A percentile compares a stretch with the other conserved stretches of the same genome.
phyloP scores from a whole-genome alignment of 495 filamentous ascomycete species.

The Talaromyces borbonicus region DNA sequence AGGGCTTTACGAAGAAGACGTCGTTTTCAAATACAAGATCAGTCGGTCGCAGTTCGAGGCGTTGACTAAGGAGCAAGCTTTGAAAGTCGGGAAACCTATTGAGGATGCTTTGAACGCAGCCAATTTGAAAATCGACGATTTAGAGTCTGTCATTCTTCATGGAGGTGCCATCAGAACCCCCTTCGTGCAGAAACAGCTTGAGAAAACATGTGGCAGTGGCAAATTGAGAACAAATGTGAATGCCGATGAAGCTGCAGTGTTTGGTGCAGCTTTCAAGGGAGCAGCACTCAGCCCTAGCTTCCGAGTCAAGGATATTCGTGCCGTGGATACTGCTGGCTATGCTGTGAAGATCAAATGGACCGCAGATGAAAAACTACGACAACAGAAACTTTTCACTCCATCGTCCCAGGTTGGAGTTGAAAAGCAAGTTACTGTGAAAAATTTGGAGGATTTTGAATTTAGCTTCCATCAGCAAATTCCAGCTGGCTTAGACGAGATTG shows the following conservation, averaged over 20 bases:
- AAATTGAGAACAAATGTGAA: constrained; percentile 94
- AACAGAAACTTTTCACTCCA: constrained; percentile 70
- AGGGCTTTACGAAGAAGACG: constrained; percentile 69
- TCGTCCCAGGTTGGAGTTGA: constrained; percentile 65
- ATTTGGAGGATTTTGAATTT: constrained; percentile 75
- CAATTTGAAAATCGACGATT: constrained; percentile 59
- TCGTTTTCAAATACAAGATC: constrained; percentile 89
- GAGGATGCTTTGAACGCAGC: constrained; percentile 65
- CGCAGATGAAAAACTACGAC: constrained; percentile 50
- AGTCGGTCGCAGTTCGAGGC: constrained; percentile 74
- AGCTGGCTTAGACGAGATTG: constrained; percentile 29
- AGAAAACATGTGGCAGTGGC: constrained; percentile 58
- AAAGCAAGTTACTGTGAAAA: constrained; percentile 84
- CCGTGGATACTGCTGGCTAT: constrained; percentile 63
- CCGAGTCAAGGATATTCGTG: constrained; percentile 90
- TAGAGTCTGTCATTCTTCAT: constrained; percentile 88
- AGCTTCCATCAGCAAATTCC: constrained; percentile 62
- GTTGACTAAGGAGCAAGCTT: constrained; percentile 57
- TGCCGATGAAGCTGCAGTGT: constrained; percentile 91
- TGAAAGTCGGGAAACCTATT: constrained; percentile 59
- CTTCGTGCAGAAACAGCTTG: constrained; percentile 85
- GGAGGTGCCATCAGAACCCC: constrained; percentile 87
- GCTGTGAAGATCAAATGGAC: constrained; percentile 60
- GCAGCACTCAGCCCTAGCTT: constrained; percentile 88
- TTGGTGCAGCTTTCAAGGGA: constrained; percentile 92